Evolutionary conservation across 2,329 filamentous ascomycete species (phyloP), one percentile per base, ranked within the genome.

Genomic region (Furcasterigmium furcatum): DNA sequence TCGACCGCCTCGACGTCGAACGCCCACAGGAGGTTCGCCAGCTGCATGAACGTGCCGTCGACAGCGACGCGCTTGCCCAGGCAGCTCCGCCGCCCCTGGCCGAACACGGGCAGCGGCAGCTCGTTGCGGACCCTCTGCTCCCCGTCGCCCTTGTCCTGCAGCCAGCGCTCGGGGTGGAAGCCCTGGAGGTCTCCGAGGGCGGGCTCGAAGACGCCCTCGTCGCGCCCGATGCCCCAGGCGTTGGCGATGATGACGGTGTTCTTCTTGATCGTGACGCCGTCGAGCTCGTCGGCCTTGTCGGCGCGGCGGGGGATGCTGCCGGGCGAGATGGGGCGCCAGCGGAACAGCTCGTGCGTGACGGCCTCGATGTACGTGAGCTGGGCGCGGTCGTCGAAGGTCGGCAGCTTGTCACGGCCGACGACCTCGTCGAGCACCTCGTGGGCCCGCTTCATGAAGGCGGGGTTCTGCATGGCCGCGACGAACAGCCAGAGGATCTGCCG

Each of bases 1-100:
- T 62, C 50, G 13, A 56, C 58, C 4, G 58, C 51, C 46, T 59
- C 55, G 14, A 70, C 55, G 6, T 71, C 58, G 50, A 78, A 78
- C 0, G 70, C 73, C 78, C 77, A 81, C 0, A 82, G 54, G 21
- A 76, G 40, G 16, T 67, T 62, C 1, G 72, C 61, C 24, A 73
- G 59, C 20, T 55, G 55, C 5, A 72, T 56, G 46, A 67, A 73
- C 5, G 77, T 56, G 13, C 64, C 67, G 19, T 73, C 68, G 30
- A 76, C 69, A 1, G 74, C 73, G 14, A 80, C 66, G 48, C 75
- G 67, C 10, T 72, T 69, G 0, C 63, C 63, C 3, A 59, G 63
- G 20, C 66, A 71, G 1, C 72, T 60, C 1, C 76, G 57, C 3
- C 73, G 60, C 1, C 76, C 76, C 45, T 70, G 78, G 0, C 74